Conservation (phyloP, 805 yeast genomes). For the Suhomyces prunicola region DNA sequence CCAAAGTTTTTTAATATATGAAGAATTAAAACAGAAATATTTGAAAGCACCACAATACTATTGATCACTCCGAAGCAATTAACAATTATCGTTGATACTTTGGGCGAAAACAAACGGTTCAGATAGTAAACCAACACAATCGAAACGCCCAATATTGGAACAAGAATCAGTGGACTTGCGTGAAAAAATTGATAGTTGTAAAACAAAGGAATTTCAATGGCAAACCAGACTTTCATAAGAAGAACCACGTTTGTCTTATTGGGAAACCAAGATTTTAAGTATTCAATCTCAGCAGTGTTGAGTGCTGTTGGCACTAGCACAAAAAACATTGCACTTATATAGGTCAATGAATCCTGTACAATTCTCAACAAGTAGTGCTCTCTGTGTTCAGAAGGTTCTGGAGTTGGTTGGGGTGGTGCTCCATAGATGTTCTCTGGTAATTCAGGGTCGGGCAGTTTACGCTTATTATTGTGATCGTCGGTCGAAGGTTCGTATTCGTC, state of each 20-base stretch:
- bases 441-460: not conserved
- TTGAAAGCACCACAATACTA: conserved; percentile 26
- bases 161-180: conserved; percentile 6
- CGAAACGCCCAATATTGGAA: conserved; percentile 6
- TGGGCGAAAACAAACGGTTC: not conserved
- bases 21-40: conserved; percentile 23
- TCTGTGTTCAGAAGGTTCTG: not conserved
- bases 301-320: conserved; percentile 14
- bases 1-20: conserved; percentile 44
- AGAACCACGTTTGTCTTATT: not conserved
- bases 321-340: conserved; percentile 8
- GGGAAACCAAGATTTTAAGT: not conserved
- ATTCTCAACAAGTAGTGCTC: not conserved
- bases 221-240: conserved; percentile 14
- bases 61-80: conserved; percentile 19
- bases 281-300: not conserved
- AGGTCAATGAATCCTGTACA: not conserved
- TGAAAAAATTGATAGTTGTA: conserved; percentile 16
- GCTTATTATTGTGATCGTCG: not conserved
- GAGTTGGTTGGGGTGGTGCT: not conserved
- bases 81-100: conserved; percentile 2
- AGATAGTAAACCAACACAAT: conserved; percentile 2
- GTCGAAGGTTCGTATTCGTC: conserved; percentile 10
- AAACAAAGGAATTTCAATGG: conserved; percentile 16
- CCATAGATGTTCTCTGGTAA: not conserved